A percentile compares a stretch with the other conserved stretches of the same genome.
These are phyloP conservation scores for Lactifluus pinguis DNA, from an alignment of 768 basidiomycete genomes.

Conservation along the genomic window DNA sequence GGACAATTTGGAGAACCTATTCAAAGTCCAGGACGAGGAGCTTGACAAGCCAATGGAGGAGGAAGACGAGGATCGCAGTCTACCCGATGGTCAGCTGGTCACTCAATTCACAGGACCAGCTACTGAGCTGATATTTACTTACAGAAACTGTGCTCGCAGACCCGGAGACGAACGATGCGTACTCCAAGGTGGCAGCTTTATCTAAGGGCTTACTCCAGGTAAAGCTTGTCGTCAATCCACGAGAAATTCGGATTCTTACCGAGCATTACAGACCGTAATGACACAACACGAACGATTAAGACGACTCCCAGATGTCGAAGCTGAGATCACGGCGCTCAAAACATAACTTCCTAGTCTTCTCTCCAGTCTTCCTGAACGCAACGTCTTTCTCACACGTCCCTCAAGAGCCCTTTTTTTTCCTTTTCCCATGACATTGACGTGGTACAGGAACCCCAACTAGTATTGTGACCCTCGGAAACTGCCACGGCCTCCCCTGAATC, in stretches of 20 bases:
- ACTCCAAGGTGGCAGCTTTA: conserved; percentile 32
- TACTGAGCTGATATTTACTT: neutral
- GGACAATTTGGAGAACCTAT: conserved; percentile 30
- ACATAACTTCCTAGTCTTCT: neutral
- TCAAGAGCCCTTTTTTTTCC: too few species aligned
- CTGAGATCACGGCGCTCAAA: conserved; percentile 13
- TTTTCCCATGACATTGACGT: too few species aligned
- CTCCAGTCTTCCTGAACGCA: conserved; percentile 1
- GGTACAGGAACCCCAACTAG: too few species aligned
- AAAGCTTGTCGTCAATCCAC: conserved; percentile 9
- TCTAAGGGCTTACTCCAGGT: conserved; percentile 48
- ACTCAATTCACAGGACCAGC: neutral
- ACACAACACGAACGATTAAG: conserved; percentile 44
- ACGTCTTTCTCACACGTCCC: neutral
- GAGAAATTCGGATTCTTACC: neutral
- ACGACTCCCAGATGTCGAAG: conserved; percentile 29
- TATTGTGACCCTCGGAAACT: conserved; percentile 43
- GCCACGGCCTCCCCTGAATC: conserved; percentile 32
- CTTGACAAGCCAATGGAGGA: conserved; percentile 17
- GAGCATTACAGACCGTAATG: conserved; percentile 33
- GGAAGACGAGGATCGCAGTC: conserved; percentile 16
- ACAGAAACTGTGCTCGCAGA: conserved; percentile 21
- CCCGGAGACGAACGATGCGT: conserved; percentile 21
- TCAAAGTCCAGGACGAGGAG: conserved; percentile 29
- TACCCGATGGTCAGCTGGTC: conserved; percentile 21